A percentile compares a stretch with the other conserved stretches of the same genome.
Evolutionary conservation across 2,329 filamentous ascomycete genomes (phyloP).

Genomic region (Apiospora malaysiana): DNA sequence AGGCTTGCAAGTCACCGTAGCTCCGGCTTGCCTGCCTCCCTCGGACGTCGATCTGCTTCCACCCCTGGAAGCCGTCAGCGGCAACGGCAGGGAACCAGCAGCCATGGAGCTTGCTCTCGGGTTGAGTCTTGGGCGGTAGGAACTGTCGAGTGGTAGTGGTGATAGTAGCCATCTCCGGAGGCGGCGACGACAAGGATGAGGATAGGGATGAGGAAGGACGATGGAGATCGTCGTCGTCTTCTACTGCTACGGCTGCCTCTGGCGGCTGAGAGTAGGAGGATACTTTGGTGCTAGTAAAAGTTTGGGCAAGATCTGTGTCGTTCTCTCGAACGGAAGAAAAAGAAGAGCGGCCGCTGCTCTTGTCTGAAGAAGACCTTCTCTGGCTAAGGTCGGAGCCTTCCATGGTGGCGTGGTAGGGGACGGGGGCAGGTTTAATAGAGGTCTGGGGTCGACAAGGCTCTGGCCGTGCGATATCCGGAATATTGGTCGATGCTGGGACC

Average conservation of each 20-base stretch:
- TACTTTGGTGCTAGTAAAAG: conserved; percentile 67
- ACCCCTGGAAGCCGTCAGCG: conserved; percentile 63
- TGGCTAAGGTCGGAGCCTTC: conserved; percentile 31
- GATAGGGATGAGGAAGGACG: neutral
- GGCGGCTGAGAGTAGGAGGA: conserved; percentile 60
- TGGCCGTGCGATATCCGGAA: conserved; percentile 28
- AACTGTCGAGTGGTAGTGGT: conserved; percentile 53
- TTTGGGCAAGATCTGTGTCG: conserved; percentile 64
- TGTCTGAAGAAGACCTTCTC: conserved; percentile 20
- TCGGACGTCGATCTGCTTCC: conserved; percentile 66
- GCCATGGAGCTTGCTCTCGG: conserved; percentile 61
- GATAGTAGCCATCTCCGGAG: conserved; percentile 46
- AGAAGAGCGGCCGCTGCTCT: conserved; percentile 44
- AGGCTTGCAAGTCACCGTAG: conserved; percentile 62
- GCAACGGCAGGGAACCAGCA: conserved; percentile 58
- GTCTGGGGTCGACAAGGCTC: conserved; percentile 27
- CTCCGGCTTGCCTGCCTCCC: conserved; percentile 66
- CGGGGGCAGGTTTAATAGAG: conserved; percentile 32
- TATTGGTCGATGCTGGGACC: conserved; percentile 30
- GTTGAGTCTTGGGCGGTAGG: conserved; percentile 59
- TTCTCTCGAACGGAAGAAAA: conserved; percentile 69
- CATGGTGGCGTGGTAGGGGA: conserved; percentile 35
- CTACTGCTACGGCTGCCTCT: conserved; percentile 56
- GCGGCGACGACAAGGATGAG: conserved; percentile 47
- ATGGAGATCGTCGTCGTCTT: conserved; percentile 43